phyloP scores from a whole-genome alignment of 352 stramenopile species.

The Paralagenidium karlingii region DNA sequence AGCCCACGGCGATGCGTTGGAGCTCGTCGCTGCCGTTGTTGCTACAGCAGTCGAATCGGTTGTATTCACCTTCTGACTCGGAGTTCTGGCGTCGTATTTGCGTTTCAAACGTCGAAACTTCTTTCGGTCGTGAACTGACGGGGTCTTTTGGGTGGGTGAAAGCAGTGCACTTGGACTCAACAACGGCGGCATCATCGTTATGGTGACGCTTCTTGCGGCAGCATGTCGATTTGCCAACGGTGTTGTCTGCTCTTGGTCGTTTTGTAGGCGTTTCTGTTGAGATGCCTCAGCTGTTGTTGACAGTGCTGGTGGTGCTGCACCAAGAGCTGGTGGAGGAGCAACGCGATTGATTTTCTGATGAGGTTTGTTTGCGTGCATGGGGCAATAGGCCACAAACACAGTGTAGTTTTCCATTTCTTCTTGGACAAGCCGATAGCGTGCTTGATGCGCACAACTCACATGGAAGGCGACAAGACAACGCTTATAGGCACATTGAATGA shows the following conservation, averaged over 20 bases:
- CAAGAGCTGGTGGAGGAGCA: no score
- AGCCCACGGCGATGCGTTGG: conserved; percentile 25
- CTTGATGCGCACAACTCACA: conserved; percentile 55
- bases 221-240: no score
- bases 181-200: neutral
- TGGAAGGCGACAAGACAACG: conserved; percentile 66
- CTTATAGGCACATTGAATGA: conserved; percentile 72
- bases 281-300: no score
- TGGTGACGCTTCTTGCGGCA: neutral
- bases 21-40: conserved; percentile 2
- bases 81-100: conserved; percentile 35
- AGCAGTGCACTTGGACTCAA: neutral
- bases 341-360: no score
- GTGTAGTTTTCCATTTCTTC: conserved; percentile 30
- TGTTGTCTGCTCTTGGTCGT: no score
- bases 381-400: conserved; percentile 59
- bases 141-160: conserved; percentile 23
- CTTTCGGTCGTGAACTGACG: conserved; percentile 42
- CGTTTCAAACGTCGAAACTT: conserved; percentile 50
- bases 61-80: conserved; percentile 9
- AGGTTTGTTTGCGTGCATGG: conserved; percentile 25
- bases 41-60: conserved; percentile 5
- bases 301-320: no score
- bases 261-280: no score
- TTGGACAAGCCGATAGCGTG: conserved; percentile 47